Conservation (phyloP, 2,329 filamentous ascomycete genomes). For the Arthroderma sp. region DNA sequence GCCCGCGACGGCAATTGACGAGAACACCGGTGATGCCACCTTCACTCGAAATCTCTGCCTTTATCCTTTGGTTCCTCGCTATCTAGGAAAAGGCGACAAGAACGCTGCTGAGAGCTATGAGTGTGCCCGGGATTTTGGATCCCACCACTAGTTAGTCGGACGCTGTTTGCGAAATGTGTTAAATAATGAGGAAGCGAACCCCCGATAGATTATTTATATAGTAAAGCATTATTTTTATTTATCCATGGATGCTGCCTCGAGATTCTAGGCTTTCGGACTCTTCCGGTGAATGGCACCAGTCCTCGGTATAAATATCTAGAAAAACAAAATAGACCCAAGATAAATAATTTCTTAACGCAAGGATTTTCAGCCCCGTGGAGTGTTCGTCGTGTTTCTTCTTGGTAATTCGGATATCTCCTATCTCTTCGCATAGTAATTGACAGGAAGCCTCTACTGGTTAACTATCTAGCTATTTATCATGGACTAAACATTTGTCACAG, state of each 20-base stretch:
- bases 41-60: constrained; percentile 2
- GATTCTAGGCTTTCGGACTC: neutral
- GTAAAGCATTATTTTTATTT: neutral
- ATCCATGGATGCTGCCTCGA: neutral
- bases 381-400: neutral
- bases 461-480: neutral
- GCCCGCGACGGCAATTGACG: neutral
- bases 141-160: neutral
- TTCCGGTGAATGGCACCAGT: neutral
- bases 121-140: neutral
- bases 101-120: constrained; percentile 1
- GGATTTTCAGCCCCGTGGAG: neutral
- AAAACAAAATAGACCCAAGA: neutral
- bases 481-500: neutral
- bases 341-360: neutral
- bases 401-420: neutral
- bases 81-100: neutral
- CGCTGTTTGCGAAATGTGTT: neutral
- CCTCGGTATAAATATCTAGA: neutral
- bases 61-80: neutral
- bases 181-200: neutral
- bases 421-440: too few species aligned
- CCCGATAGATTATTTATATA: neutral
- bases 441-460: too few species aligned
- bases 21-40: neutral